Evolutionary conservation across 2,329 filamentous ascomycete species (phyloP).

Genomic region (Cladorrhinum sp.): DNA sequence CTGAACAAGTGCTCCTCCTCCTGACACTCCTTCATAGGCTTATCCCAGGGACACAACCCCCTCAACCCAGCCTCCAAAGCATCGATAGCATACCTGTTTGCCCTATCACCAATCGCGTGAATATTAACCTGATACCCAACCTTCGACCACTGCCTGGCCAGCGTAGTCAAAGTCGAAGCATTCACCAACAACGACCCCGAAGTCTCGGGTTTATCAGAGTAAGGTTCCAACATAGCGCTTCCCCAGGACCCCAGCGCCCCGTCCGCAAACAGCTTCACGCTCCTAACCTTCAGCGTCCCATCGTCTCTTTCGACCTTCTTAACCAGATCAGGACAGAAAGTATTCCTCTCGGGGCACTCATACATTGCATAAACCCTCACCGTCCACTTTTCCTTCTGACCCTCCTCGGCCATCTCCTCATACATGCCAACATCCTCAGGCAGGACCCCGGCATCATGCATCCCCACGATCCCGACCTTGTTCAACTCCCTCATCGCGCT

Average conservation of each 20-base stretch:
- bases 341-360: constrained; percentile 63
- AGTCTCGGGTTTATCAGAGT: constrained; percentile 59
- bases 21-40: constrained; percentile 33
- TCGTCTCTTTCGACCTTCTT: constrained; percentile 43
- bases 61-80: constrained; percentile 57
- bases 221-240: constrained; percentile 68
- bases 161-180: constrained; percentile 51
- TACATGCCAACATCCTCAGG: constrained; percentile 55
- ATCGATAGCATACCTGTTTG: constrained; percentile 63
- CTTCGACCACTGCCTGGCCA: constrained; percentile 57
- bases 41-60: constrained; percentile 46
- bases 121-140: constrained; percentile 67
- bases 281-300: constrained; percentile 54
- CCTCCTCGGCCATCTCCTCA: constrained; percentile 40
- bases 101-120: constrained; percentile 69
- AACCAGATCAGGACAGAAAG: constrained; percentile 56
- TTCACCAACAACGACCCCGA: constrained; percentile 66
- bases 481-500: constrained; percentile 63
- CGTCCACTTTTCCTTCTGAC: constrained; percentile 47
- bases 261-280: constrained; percentile 70
- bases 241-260: constrained; percentile 70
- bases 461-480: constrained; percentile 62
- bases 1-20: constrained; percentile 57
- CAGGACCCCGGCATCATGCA: constrained; percentile 65
- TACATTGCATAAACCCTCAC: constrained; percentile 67